phyloP scores from a whole-genome alignment of 495 filamentous ascomycete genomes.

The Xanthoparmelia taractica region DNA sequence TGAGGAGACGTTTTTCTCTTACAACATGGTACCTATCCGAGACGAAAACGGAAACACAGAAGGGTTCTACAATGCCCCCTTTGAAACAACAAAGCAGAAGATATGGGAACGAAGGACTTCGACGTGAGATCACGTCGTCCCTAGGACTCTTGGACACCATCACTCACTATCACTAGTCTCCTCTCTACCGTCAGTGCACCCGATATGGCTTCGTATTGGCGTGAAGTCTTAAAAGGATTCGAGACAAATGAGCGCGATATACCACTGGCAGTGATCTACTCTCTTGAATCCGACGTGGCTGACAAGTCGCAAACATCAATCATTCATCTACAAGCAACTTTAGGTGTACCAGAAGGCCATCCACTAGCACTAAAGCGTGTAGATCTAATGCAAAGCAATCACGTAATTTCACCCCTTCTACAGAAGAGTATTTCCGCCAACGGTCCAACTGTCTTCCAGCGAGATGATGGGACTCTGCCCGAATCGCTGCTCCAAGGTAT shows the following conservation, averaged over 20 bases:
- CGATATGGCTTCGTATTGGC: slow-evolving; percentile 1
- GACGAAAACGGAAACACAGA: slow-evolving; percentile 45
- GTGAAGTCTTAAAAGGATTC: neutral
- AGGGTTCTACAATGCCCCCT: slow-evolving; percentile 58
- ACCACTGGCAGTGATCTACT: neutral
- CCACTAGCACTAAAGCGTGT: neutral
- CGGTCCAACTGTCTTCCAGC: neutral
- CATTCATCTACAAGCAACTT: slow-evolving; percentile 19
- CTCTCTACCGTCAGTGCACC: neutral
- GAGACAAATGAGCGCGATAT: neutral
- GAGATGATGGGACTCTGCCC: slow-evolving; percentile 32
- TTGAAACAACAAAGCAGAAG: slow-evolving; percentile 56
- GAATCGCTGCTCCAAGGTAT: slow-evolving; percentile 54
- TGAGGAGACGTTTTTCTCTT: neutral
- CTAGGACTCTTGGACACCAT: neutral
- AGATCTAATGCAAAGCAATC: neutral
- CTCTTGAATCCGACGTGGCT: neutral
- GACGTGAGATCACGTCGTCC: slow-evolving; percentile 53
- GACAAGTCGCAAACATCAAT: slow-evolving; percentile 41
- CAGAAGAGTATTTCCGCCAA: neutral
- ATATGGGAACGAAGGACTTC: slow-evolving; percentile 57
- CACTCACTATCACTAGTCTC: neutral
- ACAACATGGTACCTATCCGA: neutral
- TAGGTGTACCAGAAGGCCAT: neutral
- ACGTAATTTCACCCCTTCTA: neutral